Evolutionary conservation across 495 filamentous ascomycete genomes (phyloP).

Genomic region (Staphylotrichum longicolle): DNA sequence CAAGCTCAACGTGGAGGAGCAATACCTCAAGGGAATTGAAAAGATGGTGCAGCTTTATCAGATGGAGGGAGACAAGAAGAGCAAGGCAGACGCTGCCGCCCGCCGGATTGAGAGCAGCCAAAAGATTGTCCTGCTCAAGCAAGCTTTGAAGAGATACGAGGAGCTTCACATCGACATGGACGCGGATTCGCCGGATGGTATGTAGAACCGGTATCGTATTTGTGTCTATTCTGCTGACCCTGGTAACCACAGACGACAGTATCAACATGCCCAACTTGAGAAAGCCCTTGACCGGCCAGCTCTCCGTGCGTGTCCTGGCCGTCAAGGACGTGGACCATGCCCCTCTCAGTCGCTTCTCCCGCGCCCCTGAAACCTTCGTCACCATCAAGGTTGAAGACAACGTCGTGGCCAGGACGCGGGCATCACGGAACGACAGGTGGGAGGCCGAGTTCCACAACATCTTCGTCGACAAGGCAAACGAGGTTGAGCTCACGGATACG

Average conservation of each 20-base stretch:
- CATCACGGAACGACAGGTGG: conserved; percentile 85
- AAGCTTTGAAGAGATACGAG: conserved; percentile 94
- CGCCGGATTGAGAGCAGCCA: conserved; percentile 91
- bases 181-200: conserved; percentile 81
- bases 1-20: conserved; percentile 97
- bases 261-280: conserved; percentile 91
- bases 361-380: conserved; percentile 91
- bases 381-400: conserved; percentile 95
- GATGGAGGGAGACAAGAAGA: conserved; percentile 97
- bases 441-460: conserved; percentile 84
- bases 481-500: conserved; percentile 95
- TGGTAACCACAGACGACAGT: conserved; percentile 71
- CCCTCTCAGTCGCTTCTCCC: conserved; percentile 76
- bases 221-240: conserved; percentile 25
- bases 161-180: conserved; percentile 97
- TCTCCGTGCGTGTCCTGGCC: conserved; percentile 79
- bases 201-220: neutral
- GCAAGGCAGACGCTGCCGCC: conserved; percentile 84
- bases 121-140: conserved; percentile 94
- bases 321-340: conserved; percentile 96
- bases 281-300: conserved; percentile 85
- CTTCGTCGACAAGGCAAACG: conserved; percentile 96
- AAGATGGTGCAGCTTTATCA: conserved; percentile 99
- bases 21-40: conserved; percentile 98
- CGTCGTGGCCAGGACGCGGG: conserved; percentile 82